Evolutionary conservation across 2,329 filamentous ascomycete genomes (phyloP).

Genomic region (Penicillium concentricum): DNA sequence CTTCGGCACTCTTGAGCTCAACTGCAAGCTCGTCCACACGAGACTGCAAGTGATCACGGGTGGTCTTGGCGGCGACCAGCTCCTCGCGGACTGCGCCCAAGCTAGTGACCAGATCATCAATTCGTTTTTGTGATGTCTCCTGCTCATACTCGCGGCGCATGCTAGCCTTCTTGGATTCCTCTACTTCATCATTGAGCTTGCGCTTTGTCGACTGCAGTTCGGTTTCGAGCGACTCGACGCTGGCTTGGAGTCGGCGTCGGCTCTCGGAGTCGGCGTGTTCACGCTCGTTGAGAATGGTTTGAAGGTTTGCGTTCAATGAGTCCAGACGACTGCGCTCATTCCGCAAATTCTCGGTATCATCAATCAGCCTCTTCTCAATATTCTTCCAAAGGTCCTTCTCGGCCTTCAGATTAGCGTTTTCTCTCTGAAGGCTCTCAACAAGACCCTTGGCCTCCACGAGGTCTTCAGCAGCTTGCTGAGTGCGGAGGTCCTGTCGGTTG

Average conservation of each 20-base stretch:
- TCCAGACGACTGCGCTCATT: slow-evolving; percentile 85
- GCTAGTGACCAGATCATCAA: slow-evolving; percentile 83
- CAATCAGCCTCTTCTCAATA: slow-evolving; percentile 81
- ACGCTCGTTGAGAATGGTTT: slow-evolving; percentile 87
- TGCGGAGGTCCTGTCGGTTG: slow-evolving; percentile 84
- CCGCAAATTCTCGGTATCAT: slow-evolving; percentile 80
- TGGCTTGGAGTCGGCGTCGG: slow-evolving; percentile 73
- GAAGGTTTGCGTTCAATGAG: slow-evolving; percentile 76
- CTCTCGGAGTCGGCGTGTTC: slow-evolving; percentile 80
- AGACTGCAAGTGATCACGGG: slow-evolving; percentile 81
- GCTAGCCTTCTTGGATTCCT: slow-evolving; percentile 79
- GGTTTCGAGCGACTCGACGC: slow-evolving; percentile 73
- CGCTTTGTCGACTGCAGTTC: slow-evolving; percentile 78
- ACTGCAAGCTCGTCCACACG: slow-evolving; percentile 86
- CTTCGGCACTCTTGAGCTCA: slow-evolving; percentile 84
- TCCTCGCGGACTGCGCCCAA: slow-evolving; percentile 82
- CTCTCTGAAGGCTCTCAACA: slow-evolving; percentile 82
- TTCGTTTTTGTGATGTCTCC: slow-evolving; percentile 82
- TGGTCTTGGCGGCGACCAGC: slow-evolving; percentile 80
- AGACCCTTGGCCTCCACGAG: slow-evolving; percentile 80
- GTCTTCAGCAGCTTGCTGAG: slow-evolving; percentile 90
- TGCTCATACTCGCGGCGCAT: slow-evolving; percentile 87
- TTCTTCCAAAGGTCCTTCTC: slow-evolving; percentile 94
- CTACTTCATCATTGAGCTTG: slow-evolving; percentile 77
- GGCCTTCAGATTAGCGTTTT: slow-evolving; percentile 88